phyloP scores from a whole-genome alignment of 805 yeast genomes.

The Kodamaea neixiangensis region DNA sequence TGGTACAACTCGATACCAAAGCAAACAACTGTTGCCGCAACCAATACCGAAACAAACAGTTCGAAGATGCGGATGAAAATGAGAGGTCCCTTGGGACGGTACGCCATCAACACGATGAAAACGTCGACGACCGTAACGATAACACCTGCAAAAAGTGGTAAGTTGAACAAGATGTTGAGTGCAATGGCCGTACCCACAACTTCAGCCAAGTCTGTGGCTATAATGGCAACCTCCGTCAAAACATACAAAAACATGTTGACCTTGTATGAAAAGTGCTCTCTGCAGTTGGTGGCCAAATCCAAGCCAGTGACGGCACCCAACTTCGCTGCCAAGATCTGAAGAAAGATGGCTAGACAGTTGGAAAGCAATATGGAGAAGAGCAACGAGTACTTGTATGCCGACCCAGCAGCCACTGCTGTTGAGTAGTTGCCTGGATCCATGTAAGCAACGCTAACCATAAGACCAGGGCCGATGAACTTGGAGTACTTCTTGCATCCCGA shows the following conservation, averaged over 20 bases:
- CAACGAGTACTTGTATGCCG: slow-evolving; percentile 76
- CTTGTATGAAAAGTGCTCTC: slow-evolving; percentile 65
- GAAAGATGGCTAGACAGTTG: slow-evolving; percentile 81
- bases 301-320: slow-evolving; percentile 93
- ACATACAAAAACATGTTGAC: slow-evolving; percentile 65
- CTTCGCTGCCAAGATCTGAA: slow-evolving; percentile 83
- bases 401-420: slow-evolving; percentile 93
- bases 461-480: slow-evolving; percentile 87
- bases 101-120: slow-evolving; percentile 80
- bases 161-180: slow-evolving; percentile 72
- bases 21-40: slow-evolving; percentile 80
- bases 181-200: slow-evolving; percentile 98
- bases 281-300: slow-evolving; percentile 86
- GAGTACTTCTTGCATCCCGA: slow-evolving; percentile 46
- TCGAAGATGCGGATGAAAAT: slow-evolving; percentile 78
- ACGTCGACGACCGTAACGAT: slow-evolving; percentile 85
- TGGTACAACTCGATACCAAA: slow-evolving; percentile 76
- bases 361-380: slow-evolving; percentile 77
- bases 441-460: slow-evolving; percentile 92
- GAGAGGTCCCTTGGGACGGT: slow-evolving; percentile 82
- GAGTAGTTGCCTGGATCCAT: slow-evolving; percentile 98
- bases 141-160: slow-evolving; percentile 85
- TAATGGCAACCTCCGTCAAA: slow-evolving; percentile 86
- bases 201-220: slow-evolving; percentile 96
- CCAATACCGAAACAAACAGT: slow-evolving; percentile 73